A percentile compares a stretch with the other conserved stretches of the same genome.
Conservation (phyloP, 345 rosid species). For the Crucihimalaya himalaica region DNA sequence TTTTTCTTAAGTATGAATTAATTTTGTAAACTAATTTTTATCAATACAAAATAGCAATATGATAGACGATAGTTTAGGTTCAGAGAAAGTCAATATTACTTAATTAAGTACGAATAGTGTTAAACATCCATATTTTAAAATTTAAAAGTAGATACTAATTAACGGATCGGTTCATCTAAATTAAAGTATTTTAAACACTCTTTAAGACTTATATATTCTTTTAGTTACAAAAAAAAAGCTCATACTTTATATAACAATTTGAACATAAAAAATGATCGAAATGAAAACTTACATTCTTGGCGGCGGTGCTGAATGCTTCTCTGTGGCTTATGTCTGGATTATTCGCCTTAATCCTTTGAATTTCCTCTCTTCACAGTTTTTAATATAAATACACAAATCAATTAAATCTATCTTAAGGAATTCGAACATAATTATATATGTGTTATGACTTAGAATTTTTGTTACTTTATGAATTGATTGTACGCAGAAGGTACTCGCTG, state of each 20-base stretch:
- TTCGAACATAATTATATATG: not conserved
- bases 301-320: slow-evolving; percentile 99
- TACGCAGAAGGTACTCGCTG: slow-evolving; percentile 98
- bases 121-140: too few species aligned
- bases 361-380: slow-evolving; percentile 72
- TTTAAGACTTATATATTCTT: not conserved
- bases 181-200: too few species aligned
- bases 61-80: too few species aligned
- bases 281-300: slow-evolving; percentile 72
- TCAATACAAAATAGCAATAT: too few species aligned
- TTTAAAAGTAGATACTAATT: too few species aligned
- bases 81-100: too few species aligned
- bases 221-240: not conserved
- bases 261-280: not conserved
- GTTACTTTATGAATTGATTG: slow-evolving; percentile 93
- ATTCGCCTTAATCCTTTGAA: slow-evolving; percentile 96
- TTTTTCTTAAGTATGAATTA: too few species aligned
- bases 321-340: slow-evolving; percentile 96
- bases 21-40: too few species aligned
- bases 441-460: not conserved
- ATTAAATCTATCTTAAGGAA: not conserved
- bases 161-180: too few species aligned
- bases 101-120: too few species aligned
- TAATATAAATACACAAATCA: not conserved
- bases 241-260: not conserved